Conservation (phyloP, 75 land plant genomes). For the Cryptomeria japonica region DNA sequence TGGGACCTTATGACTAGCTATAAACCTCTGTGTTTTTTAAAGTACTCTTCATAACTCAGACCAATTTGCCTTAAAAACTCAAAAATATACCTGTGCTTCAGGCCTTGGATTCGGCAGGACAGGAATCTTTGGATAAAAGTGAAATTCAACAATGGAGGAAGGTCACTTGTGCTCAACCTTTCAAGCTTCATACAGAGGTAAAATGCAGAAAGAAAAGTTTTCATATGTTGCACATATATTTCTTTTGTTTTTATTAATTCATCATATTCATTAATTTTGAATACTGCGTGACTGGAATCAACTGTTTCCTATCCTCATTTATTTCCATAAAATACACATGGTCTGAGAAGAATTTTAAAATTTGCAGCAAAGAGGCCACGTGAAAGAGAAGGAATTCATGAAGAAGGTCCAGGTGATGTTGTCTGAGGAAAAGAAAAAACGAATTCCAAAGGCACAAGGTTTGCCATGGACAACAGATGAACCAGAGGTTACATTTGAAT, state of each 20-base stretch:
- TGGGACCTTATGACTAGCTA: too few relatives aligned
- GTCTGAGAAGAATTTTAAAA: too few relatives aligned
- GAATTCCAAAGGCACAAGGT: constrained; percentile 86
- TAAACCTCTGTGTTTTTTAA: not conserved
- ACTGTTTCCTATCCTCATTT: too few relatives aligned
- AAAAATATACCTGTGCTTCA: too few relatives aligned
- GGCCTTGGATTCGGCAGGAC: constrained; percentile 43
- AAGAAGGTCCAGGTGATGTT: constrained; percentile 64
- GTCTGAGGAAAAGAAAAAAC: constrained; percentile 52
- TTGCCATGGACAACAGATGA: constrained; percentile 97
- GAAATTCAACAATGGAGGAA: constrained; percentile 43
- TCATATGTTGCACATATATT: not conserved
- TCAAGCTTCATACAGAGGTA: constrained; percentile 91
- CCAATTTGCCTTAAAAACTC: not conserved
- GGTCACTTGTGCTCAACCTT: constrained; percentile 69
- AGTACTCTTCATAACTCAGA: not conserved
- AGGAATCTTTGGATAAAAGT: not conserved
- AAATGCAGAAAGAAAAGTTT: not conserved
- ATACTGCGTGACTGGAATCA: too few relatives aligned
- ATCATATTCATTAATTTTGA: too few relatives aligned
- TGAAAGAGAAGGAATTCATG: constrained; percentile 68
- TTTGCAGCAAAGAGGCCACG: constrained; percentile 70
- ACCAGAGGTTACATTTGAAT: constrained; percentile 50
- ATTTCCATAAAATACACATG: too few relatives aligned
- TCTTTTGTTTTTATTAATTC: too few relatives aligned